Base-by-base conservation (phyloP, 2,329 filamentous ascomycete species). In the Aspergillus intermedius region DNA sequence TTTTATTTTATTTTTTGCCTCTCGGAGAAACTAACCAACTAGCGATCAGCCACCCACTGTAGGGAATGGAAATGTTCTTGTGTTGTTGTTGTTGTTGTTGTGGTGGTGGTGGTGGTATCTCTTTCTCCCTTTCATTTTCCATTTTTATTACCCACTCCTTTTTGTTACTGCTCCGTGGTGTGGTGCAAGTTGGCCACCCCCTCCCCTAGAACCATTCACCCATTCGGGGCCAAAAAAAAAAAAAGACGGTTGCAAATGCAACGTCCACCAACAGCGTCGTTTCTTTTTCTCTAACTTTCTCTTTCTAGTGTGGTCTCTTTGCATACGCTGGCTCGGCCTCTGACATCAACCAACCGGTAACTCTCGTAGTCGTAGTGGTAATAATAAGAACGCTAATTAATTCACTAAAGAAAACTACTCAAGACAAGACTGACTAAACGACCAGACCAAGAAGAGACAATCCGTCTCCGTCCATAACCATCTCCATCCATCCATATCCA, bases 311-410 rank as follows among this genome's bases (percentile, higher is more conserved):
- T 39, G 6, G n/a, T 39, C 35, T 19, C 7, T 19, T 39, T 39
- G n/a, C 35, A 15, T 39, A 15, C 48, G 47, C 44, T 39, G 50
- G 49, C 57, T 54, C 56, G 58, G 59, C 61, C 63, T 66, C 63
- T 66, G 61, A 66, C 63, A 67, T 65, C 64, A 66, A 66, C 59
- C 63, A 66, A 66, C 60, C 58, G 55, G 60, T 64, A 59, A 59
- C 55, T 54, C 53, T 49, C 50, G 58, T 48, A 30, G 25, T 30
- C 4, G 25, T 30, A 28, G 25, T 28, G 10, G 25, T 28, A 5
- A 10, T 30, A 30, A 30, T 30, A 30, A 30, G 10, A 30, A 30
- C 25, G 9, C 10, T 30, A 30, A 30, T 30, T 30, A 30, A 30
- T 30, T 30, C 25, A 22, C 21, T 22, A 22, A 22, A 22, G 21